Evolutionary conservation across 1,284 basidiomycete genomes (phyloP), one percentile per base, ranked within the genome.

Genomic region (Tilletia horrida): DNA sequence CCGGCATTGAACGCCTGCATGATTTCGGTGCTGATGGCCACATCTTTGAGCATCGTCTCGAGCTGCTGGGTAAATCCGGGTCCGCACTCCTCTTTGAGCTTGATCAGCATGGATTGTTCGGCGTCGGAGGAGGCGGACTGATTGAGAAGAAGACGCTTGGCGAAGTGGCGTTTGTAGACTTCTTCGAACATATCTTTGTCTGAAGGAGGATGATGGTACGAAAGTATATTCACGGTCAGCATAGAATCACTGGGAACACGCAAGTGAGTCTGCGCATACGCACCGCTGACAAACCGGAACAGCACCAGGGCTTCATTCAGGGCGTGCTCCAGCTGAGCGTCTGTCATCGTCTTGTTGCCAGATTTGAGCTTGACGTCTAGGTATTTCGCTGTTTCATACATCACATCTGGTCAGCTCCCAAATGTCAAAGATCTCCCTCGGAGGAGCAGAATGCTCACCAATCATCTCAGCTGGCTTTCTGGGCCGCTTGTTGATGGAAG

Each of bases 401-500:
- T 7, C 23, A 6, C 2, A 13, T 25, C 6, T 1, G 25, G 50
- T 52, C 50, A 52, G 45, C 31, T 21, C 16, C 66, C 57, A 52
- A 2, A 63, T 66, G 44, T 64, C 31, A n/a, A n/a, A n/a, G n/a
- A n/a, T n/a, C n/a, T n/a, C n/a, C n/a, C n/a, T n/a, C n/a, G n/a
- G n/a, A 47, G 29, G 62, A 50, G 35, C 9, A n/a, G 13, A 16
- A 55, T 27, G 77, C 83, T 68, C 35, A 84, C 83, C 84, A 67
- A 96, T 91, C 87, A 94, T 89, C 83, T 97, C 94, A 0, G 95
- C 94, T 3, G 93, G 93, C 72, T 91, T 93, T 78, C 89, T 90
- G 66, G 88, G 88, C 25, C 93, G 86, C 27, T 87, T 86, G 77
- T 90, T 90, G 84, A 97, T 90, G 43, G 91, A 92, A 14, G 82